Conservation (phyloP, 139 green algal species). For the Yamagishiella unicocca region DNA sequence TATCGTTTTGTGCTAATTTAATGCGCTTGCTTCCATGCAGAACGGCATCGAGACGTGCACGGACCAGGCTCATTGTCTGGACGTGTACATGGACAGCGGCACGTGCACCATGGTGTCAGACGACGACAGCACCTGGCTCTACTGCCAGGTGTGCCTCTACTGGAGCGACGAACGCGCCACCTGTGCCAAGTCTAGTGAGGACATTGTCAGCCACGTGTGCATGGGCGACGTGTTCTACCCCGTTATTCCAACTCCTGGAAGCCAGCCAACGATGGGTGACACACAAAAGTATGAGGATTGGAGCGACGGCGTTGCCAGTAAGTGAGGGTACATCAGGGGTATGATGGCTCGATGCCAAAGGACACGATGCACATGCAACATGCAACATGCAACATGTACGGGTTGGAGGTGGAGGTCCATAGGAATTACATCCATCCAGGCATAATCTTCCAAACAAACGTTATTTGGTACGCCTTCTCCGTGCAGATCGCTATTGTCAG, state of each 20-base stretch:
- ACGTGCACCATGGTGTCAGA: background rate
- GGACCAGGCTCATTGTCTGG: background rate
- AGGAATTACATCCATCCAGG: too few relatives aligned
- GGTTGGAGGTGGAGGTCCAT: too few relatives aligned
- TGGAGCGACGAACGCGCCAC: background rate
- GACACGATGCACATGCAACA: background rate
- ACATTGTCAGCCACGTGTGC: constrained; percentile 5
- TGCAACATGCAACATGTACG: too few relatives aligned
- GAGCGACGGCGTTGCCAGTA: background rate
- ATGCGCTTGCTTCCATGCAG: background rate
- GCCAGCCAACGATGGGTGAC: background rate
- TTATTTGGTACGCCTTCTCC: background rate
- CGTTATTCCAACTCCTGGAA: background rate
- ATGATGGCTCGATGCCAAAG: background rate
- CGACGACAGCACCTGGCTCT: background rate
- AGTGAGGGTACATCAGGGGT: background rate
- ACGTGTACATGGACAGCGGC: background rate
- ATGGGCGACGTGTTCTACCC: background rate
- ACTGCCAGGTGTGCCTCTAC: background rate
- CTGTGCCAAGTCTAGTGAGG: background rate
- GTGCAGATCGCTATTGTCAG: constrained; percentile 3
- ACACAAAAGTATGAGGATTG: background rate
- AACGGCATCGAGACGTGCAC: background rate
- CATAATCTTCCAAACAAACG: too few relatives aligned
- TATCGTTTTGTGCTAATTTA: background rate